Evolutionary conservation across 129 eudicot species (phyloP).

Genomic region (Smallanthus sonchifolius): DNA sequence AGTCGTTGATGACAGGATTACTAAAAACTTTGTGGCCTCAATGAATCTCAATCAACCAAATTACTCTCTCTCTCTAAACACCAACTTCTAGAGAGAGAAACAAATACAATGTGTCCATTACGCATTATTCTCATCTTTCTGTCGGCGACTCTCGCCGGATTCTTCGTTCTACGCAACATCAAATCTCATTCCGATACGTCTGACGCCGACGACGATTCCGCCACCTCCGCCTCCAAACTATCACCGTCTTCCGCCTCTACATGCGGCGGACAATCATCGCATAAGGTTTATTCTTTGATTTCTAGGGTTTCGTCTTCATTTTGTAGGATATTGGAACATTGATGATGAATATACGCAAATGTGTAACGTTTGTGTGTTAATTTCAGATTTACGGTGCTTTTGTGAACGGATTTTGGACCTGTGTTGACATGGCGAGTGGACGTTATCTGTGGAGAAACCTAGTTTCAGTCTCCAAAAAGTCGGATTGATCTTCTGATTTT

Average conservation of each 20-base stretch:
- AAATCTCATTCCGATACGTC: slow-evolving; percentile 42
- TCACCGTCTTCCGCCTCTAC: slow-evolving; percentile 18
- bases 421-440: slow-evolving; percentile 88
- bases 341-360: background rate
- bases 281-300: slow-evolving; percentile 18
- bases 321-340: background rate
- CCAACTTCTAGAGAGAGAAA: slow-evolving; percentile 22
- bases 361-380: slow-evolving; percentile 8
- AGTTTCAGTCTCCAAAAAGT: slow-evolving; percentile 36
- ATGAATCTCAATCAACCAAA: slow-evolving; percentile 15
- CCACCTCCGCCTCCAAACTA: slow-evolving; percentile 16
- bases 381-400: slow-evolving; percentile 37
- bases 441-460: slow-evolving; percentile 68
- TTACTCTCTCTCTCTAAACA: slow-evolving; percentile 34
- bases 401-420: slow-evolving; percentile 58
- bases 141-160: slow-evolving; percentile 65
- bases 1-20: background rate
- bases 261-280: slow-evolving; percentile 18
- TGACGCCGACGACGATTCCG: slow-evolving; percentile 11
- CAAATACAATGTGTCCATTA: slow-evolving; percentile 53
- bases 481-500: slow-evolving; percentile 13
- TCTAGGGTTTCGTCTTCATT: slow-evolving; percentile 6
- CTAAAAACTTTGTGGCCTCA: slow-evolving; percentile 9
- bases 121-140: slow-evolving; percentile 66
- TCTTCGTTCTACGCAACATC: slow-evolving; percentile 57